Evolutionary conservation across 2,329 filamentous ascomycete species (phyloP).

Genomic region (Fusarium siculi): DNA sequence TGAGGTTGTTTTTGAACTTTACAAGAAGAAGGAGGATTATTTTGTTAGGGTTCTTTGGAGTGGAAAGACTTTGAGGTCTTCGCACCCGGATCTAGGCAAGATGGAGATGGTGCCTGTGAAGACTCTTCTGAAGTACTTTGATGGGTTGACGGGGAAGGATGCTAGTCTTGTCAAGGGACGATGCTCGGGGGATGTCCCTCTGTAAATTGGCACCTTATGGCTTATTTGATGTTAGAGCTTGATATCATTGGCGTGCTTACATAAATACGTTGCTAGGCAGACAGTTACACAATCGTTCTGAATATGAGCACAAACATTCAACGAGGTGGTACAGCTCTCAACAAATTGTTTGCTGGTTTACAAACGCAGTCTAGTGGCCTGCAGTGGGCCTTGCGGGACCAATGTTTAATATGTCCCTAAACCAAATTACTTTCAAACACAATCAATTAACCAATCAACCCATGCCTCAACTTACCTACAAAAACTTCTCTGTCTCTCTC

Average conservation of each 20-base stretch:
- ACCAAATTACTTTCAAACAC: not conserved
- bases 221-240: not conserved
- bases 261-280: not conserved
- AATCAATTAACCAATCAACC: no score
- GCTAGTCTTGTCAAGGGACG: constrained; percentile 55
- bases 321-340: not conserved
- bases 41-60: constrained; percentile 78
- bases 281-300: not conserved
- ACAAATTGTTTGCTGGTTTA: not conserved
- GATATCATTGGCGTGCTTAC: not conserved
- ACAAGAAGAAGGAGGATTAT: constrained; percentile 55
- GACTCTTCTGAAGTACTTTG: constrained; percentile 74
- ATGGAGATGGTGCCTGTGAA: constrained; percentile 78
- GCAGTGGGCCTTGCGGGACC: no score
- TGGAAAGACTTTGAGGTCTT: constrained; percentile 73
- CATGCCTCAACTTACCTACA: not conserved
- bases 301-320: not conserved
- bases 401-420: not conserved
- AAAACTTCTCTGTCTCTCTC: not conserved
- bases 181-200: constrained; percentile 34
- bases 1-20: constrained; percentile 81
- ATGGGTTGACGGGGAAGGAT: constrained; percentile 71
- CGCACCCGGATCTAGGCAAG: constrained; percentile 72
- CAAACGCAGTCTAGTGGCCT: not conserved
- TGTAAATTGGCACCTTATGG: not conserved